Conservation (phyloP, 1,284 basidiomycete species). For the Stereum hirsutum region DNA sequence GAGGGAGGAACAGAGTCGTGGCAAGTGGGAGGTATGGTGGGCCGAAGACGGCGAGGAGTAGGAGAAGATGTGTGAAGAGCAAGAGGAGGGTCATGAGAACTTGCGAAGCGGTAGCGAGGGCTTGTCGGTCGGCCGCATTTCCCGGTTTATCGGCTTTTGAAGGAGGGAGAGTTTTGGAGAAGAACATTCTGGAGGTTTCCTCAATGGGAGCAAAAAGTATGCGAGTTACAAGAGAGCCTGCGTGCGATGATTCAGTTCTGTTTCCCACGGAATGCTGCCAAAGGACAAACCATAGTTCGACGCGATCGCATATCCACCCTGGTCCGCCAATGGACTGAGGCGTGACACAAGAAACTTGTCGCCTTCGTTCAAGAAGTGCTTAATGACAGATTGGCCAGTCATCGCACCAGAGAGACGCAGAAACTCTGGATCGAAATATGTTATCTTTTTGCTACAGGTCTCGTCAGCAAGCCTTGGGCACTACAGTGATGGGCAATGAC, state of each 20-base stretch:
- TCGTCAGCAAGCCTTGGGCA: constrained; percentile 2
- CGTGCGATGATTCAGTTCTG: background rate
- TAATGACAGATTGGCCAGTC: constrained; percentile 81
- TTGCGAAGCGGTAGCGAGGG: constrained; percentile 18
- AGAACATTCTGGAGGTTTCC: constrained; percentile 82
- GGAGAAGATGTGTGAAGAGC: constrained; percentile 63
- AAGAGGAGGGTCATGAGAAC: constrained; percentile 41
- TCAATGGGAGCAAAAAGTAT: constrained; percentile 92
- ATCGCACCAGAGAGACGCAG: constrained; percentile 67
- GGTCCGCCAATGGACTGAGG: constrained; percentile 76
- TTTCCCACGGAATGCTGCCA: background rate
- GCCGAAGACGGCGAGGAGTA: constrained; percentile 69
- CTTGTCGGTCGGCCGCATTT: constrained; percentile 10
- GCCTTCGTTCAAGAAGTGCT: constrained; percentile 92
- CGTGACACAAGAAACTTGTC: constrained; percentile 86
- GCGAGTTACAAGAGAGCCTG: constrained; percentile 85
- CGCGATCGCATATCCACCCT: constrained; percentile 91
- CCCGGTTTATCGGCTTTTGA: constrained; percentile 8
- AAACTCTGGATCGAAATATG: constrained; percentile 39
- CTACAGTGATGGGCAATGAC: constrained; percentile 1
- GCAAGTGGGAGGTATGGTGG: constrained; percentile 66
- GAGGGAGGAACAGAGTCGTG: constrained; percentile 64
- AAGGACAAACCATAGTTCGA: constrained; percentile 77
- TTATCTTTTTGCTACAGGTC: constrained; percentile 13
- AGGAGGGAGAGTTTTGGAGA: constrained; percentile 56